These are phyloP conservation scores for Yamadazyma friedrichii DNA, from an alignment of 1,139 yeast genomes.

Conservation along the genomic window DNA sequence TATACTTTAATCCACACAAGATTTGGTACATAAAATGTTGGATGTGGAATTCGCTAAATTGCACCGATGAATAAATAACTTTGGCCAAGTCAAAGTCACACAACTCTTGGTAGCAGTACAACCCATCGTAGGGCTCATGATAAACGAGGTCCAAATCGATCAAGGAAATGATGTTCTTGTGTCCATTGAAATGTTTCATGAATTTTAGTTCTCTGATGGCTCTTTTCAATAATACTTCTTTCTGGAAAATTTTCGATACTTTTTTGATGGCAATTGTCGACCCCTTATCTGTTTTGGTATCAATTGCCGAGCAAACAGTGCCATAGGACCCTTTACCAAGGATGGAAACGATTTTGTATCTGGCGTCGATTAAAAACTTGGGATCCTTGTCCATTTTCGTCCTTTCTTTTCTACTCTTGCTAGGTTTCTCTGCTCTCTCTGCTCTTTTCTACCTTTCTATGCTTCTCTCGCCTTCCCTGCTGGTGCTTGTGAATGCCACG, in stretches of 20 bases:
- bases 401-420: too few relatives aligned
- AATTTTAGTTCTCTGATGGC: constrained; percentile 78
- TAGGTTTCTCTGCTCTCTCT: too few relatives aligned
- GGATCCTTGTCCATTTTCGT: background rate
- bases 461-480: background rate
- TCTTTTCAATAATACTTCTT: constrained; percentile 64
- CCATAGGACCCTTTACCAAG: constrained; percentile 93
- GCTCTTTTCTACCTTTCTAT: background rate
- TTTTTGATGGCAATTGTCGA: constrained; percentile 69
- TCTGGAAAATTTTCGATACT: constrained; percentile 63
- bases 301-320: constrained; percentile 79
- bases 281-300: constrained; percentile 31
- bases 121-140: constrained; percentile 71
- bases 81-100: constrained; percentile 77
- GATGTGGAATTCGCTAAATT: constrained; percentile 81
- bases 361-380: constrained; percentile 57
- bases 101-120: constrained; percentile 78
- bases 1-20: constrained; percentile 74
- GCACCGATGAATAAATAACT: constrained; percentile 74
- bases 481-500: too few relatives aligned
- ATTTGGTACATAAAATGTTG: constrained; percentile 76
- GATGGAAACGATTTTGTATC: constrained; percentile 61
- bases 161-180: constrained; percentile 70
- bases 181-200: constrained; percentile 80
- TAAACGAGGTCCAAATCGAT: constrained; percentile 71